A percentile compares a stretch with the other conserved stretches of the same genome.
These are phyloP conservation scores for Diaporthe nobilis DNA, from an alignment of 2,329 filamentous ascomycete species.

Conservation along the genomic window DNA sequence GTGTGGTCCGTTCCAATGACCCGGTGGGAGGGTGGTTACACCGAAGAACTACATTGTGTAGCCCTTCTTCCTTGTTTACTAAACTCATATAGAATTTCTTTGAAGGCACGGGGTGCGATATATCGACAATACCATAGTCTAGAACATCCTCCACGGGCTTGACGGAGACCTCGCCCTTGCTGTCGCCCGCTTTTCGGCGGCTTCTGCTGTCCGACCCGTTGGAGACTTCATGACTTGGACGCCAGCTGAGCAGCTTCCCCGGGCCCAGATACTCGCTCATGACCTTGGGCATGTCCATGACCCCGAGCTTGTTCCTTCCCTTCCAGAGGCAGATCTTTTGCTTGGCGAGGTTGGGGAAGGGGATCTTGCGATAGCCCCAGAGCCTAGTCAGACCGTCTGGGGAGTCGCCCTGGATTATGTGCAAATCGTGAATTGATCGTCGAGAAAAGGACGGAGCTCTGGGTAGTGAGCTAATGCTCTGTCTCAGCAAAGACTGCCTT, in stretches of 20 bases:
- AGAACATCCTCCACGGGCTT: background rate
- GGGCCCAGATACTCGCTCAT: background rate
- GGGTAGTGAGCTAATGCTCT: background rate
- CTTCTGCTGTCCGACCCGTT: background rate
- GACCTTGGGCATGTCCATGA: background rate
- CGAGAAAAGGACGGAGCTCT: too few species aligned
- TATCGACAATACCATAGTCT: background rate
- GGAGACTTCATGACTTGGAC: background rate
- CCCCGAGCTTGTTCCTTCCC: rapidly evolving
- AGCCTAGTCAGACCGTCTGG: background rate
- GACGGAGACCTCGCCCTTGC: too few species aligned
- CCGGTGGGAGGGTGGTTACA: background rate
- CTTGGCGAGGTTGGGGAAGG: background rate
- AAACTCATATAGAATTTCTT: too few species aligned
- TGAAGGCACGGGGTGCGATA: background rate
- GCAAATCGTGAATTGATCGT: background rate
- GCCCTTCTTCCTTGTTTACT: too few species aligned
- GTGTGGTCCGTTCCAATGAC: rapidly evolving
- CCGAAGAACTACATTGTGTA: too few species aligned
- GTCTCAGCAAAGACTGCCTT: background rate
- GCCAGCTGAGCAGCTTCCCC: background rate
- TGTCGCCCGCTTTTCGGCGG: background rate
- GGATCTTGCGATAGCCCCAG: background rate
- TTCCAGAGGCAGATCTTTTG: background rate
- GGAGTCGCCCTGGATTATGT: background rate